Evolutionary conservation across 2,329 filamentous ascomycete species (phyloP).

Genomic region (Alternaria triticina): DNA sequence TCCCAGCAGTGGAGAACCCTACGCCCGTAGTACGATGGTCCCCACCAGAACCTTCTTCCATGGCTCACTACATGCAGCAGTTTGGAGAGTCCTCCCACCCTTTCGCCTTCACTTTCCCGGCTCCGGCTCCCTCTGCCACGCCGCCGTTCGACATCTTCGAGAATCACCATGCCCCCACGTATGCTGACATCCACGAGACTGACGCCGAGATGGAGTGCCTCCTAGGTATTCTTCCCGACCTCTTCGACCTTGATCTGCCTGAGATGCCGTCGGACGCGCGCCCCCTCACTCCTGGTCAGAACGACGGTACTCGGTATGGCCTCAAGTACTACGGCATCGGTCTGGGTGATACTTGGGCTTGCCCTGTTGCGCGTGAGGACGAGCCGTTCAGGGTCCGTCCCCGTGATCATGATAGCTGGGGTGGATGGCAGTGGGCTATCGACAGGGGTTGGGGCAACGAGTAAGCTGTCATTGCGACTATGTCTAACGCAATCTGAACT

Average conservation of each 20-base stretch:
- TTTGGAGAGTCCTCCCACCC: background rate
- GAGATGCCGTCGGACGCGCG: conserved; percentile 17
- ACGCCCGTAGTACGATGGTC: background rate
- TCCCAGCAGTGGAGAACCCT: background rate
- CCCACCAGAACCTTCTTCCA: background rate
- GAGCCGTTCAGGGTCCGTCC: conserved; percentile 22
- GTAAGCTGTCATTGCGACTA: background rate
- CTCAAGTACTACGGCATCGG: conserved; percentile 20
- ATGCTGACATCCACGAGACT: conserved; percentile 12
- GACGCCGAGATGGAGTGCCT: conserved; percentile 16
- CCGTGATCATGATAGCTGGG: conserved; percentile 26
- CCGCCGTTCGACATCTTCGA: conserved; percentile 8
- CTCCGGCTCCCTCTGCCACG: background rate
- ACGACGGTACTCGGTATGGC: conserved; percentile 25
- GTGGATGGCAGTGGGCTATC: conserved; percentile 28
- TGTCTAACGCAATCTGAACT: background rate
- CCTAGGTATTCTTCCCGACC: conserved; percentile 8
- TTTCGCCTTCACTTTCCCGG: background rate
- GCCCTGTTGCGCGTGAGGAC: background rate
- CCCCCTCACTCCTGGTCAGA: conserved; percentile 23
- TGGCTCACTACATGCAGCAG: background rate
- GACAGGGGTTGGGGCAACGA: conserved; percentile 10
- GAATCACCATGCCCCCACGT: conserved; percentile 8
- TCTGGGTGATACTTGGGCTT: conserved; percentile 18
- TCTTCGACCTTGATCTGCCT: conserved; percentile 12